Conservation (phyloP, 164 flowering plant species). For the Buxus sempervirens region DNA sequence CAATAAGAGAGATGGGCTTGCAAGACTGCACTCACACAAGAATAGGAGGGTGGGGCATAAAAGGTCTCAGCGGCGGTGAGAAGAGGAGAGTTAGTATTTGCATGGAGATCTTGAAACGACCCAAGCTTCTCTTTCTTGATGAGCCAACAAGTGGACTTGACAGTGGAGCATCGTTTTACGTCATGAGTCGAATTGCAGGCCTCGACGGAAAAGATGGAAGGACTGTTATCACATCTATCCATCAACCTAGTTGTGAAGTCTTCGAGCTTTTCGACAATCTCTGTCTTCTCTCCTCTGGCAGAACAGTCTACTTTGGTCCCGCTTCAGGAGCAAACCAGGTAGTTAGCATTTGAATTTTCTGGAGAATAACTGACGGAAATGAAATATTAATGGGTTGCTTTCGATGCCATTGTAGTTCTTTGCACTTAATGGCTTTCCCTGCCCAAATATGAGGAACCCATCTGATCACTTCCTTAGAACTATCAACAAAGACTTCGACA, state of each 20-base stretch:
- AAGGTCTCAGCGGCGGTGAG: slow-evolving; percentile 63
- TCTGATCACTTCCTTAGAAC: slow-evolving; percentile 76
- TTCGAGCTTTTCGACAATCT: slow-evolving; percentile 57
- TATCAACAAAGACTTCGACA: slow-evolving; percentile 70
- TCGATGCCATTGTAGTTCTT: slow-evolving; percentile 43
- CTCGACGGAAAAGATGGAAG: slow-evolving; percentile 35
- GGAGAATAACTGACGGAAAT: not conserved
- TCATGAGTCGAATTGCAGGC: slow-evolving; percentile 35
- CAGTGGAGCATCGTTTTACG: slow-evolving; percentile 60
- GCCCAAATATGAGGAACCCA: slow-evolving; percentile 67
- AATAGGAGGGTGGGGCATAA: slow-evolving; percentile 54
- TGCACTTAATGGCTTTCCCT: slow-evolving; percentile 59
- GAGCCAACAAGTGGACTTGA: slow-evolving; percentile 77
- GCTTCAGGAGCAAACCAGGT: slow-evolving; percentile 40
- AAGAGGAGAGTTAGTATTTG: slow-evolving; percentile 63
- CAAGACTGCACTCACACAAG: slow-evolving; percentile 40
- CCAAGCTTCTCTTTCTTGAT: slow-evolving; percentile 57
- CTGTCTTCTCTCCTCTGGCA: slow-evolving; percentile 57
- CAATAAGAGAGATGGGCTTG: slow-evolving; percentile 62
- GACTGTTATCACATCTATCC: slow-evolving; percentile 59
- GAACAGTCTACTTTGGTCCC: slow-evolving; percentile 61
- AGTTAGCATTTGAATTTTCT: not conserved
- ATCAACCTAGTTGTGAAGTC: slow-evolving; percentile 72
- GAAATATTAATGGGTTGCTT: not conserved
- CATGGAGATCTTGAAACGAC: slow-evolving; percentile 50